Evolutionary conservation across 805 yeast genomes (phyloP).

Genomic region (Cyberlindnera euphorbiiphila): DNA sequence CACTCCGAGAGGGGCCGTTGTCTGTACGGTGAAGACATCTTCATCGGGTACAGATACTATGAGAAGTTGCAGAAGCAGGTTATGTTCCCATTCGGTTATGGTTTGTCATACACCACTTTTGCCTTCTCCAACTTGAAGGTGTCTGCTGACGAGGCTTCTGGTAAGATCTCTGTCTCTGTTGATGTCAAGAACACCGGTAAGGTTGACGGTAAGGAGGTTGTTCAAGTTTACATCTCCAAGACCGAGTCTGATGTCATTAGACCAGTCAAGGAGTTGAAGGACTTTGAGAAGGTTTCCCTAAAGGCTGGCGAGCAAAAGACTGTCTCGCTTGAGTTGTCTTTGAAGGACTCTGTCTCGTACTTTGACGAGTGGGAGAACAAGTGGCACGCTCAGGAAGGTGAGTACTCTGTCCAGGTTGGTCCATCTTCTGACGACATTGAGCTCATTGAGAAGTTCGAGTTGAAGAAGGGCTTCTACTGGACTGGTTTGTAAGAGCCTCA

Average conservation of each 20-base stretch:
- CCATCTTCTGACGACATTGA: slow-evolving; percentile 31
- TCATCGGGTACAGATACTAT: slow-evolving; percentile 58
- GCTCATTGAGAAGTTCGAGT: slow-evolving; percentile 26
- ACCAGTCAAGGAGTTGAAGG: slow-evolving; percentile 59
- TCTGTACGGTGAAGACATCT: slow-evolving; percentile 62
- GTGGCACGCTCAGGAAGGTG: slow-evolving; percentile 52
- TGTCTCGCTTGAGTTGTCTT: slow-evolving; percentile 36
- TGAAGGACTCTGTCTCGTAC: slow-evolving; percentile 49
- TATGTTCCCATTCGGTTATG: slow-evolving; percentile 59
- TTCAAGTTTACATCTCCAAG: slow-evolving; percentile 48
- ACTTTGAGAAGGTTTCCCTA: slow-evolving; percentile 46
- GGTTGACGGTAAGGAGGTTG: slow-evolving; percentile 49
- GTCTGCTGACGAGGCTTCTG: slow-evolving; percentile 27
- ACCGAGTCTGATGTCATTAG: slow-evolving; percentile 37
- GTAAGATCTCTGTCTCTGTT: slow-evolving; percentile 30
- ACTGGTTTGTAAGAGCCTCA: slow-evolving; percentile 8
- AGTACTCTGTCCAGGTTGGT: slow-evolving; percentile 48
- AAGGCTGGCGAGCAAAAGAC: slow-evolving; percentile 40
- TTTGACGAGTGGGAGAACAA: slow-evolving; percentile 45
- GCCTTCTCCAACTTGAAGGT: slow-evolving; percentile 36
- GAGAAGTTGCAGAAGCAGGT: slow-evolving; percentile 47
- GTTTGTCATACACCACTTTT: slow-evolving; percentile 59
- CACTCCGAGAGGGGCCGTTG: slow-evolving; percentile 48
- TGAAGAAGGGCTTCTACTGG: slow-evolving; percentile 24
- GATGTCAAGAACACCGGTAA: slow-evolving; percentile 46